These are phyloP conservation scores for Inosperma sp. DNA, from an alignment of 768 basidiomycete genomes.

Conservation along the genomic window DNA sequence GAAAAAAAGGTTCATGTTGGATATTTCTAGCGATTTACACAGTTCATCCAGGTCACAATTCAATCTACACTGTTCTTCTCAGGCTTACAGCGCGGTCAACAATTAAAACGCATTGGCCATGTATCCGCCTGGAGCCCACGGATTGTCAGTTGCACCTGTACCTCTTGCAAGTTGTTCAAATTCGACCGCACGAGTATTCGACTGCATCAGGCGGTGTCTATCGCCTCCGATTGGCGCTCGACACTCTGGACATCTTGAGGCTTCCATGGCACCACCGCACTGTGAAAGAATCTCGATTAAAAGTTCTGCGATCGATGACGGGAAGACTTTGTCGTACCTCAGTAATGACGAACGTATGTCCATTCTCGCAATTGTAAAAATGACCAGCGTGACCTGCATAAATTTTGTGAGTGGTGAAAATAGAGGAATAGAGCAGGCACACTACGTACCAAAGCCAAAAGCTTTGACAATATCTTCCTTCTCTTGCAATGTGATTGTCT, in stretches of 20 bases:
- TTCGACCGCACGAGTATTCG: conserved; percentile 44
- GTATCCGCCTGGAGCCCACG: conserved; percentile 1
- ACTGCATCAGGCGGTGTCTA: conserved; percentile 35
- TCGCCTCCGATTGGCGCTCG: conserved; percentile 48
- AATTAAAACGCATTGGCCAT: background rate
- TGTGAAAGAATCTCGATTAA: conserved; percentile 19
- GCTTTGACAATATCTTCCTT: conserved; percentile 46
- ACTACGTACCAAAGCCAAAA: conserved; percentile 39
- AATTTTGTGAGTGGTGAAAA: background rate
- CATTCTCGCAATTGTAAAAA: conserved; percentile 52
- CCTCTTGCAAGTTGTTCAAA: conserved; percentile 31
- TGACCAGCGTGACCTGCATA: conserved; percentile 36
- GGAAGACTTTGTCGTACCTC: conserved; percentile 36
- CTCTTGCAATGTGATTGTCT: conserved; percentile 50
- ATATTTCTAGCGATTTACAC: too few relatives aligned
- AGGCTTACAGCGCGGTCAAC: too few relatives aligned
- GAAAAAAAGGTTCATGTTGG: too few relatives aligned
- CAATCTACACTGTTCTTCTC: too few relatives aligned
- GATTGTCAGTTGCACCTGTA: background rate
- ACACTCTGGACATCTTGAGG: conserved; percentile 53
- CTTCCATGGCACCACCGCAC: conserved; percentile 56
- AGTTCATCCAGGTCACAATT: too few relatives aligned
- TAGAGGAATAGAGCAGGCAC: background rate
- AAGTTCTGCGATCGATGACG: background rate
- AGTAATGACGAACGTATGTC: conserved; percentile 56